phyloP scores from a whole-genome alignment of 192 early-diverging fungal species.

The Umbelopsis isabellina region DNA sequence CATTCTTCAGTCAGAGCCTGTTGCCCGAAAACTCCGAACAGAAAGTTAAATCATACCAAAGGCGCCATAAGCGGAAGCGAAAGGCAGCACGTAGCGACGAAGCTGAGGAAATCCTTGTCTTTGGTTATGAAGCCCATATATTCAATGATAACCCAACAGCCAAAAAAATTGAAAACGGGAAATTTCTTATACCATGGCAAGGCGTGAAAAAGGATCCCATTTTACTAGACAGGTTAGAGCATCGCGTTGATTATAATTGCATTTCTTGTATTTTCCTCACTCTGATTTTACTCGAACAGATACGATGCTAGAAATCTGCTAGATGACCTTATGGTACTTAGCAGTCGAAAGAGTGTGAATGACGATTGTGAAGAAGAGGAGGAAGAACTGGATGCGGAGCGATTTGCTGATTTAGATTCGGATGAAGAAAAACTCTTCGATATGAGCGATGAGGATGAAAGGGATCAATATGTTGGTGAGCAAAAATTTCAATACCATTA shows the following conservation, averaged over 20 bases:
- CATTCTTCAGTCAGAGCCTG: conserved; percentile 11
- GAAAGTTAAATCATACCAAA: conserved; percentile 1
- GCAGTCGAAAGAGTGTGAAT: conserved; percentile 2
- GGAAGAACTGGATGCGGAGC: conserved; percentile 53
- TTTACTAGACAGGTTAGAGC: conserved; percentile 51
- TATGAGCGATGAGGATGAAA: conserved; percentile 58
- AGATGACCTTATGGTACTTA: conserved; percentile 41
- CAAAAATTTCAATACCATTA: neutral
- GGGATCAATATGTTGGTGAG: conserved; percentile 52
- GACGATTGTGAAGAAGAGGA: conserved; percentile 27
- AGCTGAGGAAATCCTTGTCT: conserved; percentile 44
- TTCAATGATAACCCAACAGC: conserved; percentile 48
- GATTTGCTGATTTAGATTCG: conserved; percentile 63
- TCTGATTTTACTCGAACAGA: conserved; percentile 37
- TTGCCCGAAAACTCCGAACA: conserved; percentile 10
- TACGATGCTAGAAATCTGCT: conserved; percentile 67
- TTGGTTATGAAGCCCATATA: conserved; percentile 53
- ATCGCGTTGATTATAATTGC: conserved; percentile 3
- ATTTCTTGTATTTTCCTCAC: neutral
- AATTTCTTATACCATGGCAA: conserved; percentile 48
- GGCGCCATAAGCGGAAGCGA: conserved; percentile 1
- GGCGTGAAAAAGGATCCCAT: conserved; percentile 36
- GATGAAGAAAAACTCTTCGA: conserved; percentile 58
- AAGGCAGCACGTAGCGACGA: neutral
- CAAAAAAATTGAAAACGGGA: conserved; percentile 39